phyloP scores from a whole-genome alignment of 306 rosid species.

The Styphnolobium japonicum region DNA sequence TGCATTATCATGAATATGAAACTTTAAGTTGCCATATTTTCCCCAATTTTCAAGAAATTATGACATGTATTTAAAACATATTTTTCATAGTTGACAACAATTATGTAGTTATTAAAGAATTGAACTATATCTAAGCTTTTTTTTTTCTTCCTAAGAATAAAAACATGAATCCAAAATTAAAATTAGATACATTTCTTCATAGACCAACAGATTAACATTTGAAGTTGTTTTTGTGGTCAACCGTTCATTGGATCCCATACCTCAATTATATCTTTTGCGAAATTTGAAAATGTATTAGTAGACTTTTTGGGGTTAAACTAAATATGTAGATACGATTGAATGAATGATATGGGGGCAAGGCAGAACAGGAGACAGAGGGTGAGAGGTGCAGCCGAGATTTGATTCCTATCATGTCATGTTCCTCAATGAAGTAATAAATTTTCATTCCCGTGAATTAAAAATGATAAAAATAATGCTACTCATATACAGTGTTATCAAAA shows the following conservation, averaged over 20 bases:
- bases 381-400: conserved; percentile 30
- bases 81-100: not conserved
- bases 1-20: not conserved
- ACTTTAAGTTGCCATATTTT: not conserved
- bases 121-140: not conserved
- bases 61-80: not conserved
- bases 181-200: not conserved
- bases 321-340: not conserved
- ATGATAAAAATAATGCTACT: not conserved
- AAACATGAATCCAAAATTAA: not conserved
- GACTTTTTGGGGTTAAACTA: not conserved
- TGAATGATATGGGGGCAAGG: conserved; percentile 26
- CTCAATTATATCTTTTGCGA: not conserved
- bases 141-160: not conserved
- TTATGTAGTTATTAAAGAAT: not conserved
- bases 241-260: not conserved
- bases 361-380: not conserved
- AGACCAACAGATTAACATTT: not conserved
- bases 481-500: not conserved
- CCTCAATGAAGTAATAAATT: not conserved
- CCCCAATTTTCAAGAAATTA: not conserved
- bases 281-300: not conserved
- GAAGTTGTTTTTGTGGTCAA: not conserved
- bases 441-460: not conserved
- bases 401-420: not conserved